Percentiles rank a stretch among this genome's conserved stretches.
Evolutionary conservation across 2,329 filamentous ascomycete species (phyloP).

Genomic region (Cytospora piceicola): DNA sequence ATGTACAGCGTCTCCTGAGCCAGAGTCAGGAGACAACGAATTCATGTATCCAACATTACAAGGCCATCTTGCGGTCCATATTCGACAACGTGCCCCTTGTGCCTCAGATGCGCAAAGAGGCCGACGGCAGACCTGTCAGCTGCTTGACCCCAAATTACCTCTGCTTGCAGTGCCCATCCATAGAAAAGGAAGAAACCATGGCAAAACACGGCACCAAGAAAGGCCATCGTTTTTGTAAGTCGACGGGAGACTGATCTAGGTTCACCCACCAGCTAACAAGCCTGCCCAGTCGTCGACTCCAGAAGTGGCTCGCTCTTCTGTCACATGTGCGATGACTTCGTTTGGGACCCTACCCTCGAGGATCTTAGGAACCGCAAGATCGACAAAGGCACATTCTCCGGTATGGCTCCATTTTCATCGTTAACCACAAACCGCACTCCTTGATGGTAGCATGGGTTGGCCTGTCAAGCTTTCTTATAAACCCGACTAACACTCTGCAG

Average conservation of each 20-base stretch:
- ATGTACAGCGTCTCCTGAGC: slow-evolving; percentile 69
- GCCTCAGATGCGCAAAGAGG: slow-evolving; percentile 65
- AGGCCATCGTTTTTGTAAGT: slow-evolving; percentile 73
- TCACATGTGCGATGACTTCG: slow-evolving; percentile 79
- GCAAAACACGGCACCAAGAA: slow-evolving; percentile 70
- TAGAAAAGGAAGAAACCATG: slow-evolving; percentile 68
- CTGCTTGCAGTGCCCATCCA: slow-evolving; percentile 73
- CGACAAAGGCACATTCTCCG: slow-evolving; percentile 66
- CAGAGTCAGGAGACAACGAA: slow-evolving; percentile 67
- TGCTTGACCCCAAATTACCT: slow-evolving; percentile 71
- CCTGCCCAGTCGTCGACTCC: slow-evolving; percentile 71
- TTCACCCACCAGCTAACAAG: slow-evolving; percentile 36
- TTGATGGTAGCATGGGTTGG: not conserved
- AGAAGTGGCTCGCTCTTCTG: slow-evolving; percentile 76
- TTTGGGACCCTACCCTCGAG: slow-evolving; percentile 82
- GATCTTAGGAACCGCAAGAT: slow-evolving; percentile 73
- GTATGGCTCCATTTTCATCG: slow-evolving; percentile 42
- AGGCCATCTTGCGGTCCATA: slow-evolving; percentile 70
- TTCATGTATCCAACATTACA: slow-evolving; percentile 72
- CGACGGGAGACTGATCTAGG: not conserved
- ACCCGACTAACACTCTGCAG: slow-evolving; percentile 39
- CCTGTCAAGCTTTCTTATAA: not conserved
- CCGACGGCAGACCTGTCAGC: slow-evolving; percentile 56
- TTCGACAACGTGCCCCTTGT: slow-evolving; percentile 69
- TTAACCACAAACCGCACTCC: not conserved